These are phyloP conservation scores for Cladophialophora psammophila DNA, from an alignment of 2,329 filamentous ascomycete genomes.

Conservation along the genomic window DNA sequence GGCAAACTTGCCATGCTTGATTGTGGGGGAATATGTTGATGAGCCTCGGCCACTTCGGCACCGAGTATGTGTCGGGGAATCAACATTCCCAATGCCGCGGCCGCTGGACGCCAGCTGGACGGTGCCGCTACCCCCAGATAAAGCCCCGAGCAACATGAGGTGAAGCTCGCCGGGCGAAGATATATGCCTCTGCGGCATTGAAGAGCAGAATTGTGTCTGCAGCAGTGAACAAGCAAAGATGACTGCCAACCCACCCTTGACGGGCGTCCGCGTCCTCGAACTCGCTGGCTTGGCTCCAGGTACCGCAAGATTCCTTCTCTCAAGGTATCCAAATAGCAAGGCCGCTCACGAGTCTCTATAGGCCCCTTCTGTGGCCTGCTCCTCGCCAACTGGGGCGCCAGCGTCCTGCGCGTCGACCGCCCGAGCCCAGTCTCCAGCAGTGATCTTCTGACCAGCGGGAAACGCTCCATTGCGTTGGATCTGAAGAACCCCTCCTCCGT, in stretches of 20 bases:
- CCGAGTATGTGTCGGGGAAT: neutral
- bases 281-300: constrained; percentile 72
- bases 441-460: constrained; percentile 81
- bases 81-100: neutral
- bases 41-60: constrained; percentile 5
- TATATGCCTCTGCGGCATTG: neutral
- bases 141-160: neutral
- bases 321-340: neutral
- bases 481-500: constrained; percentile 76
- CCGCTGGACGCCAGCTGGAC: neutral
- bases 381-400: constrained; percentile 87
- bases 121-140: neutral
- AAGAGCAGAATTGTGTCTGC: neutral
- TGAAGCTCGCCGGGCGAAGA: neutral
- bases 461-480: constrained; percentile 78
- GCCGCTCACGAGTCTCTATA: constrained; percentile 45
- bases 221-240: constrained; percentile 25
- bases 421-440: constrained; percentile 55
- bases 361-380: constrained; percentile 89
- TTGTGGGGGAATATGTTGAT: neutral
- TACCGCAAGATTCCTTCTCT: constrained; percentile 41
- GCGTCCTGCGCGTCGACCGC: constrained; percentile 84
- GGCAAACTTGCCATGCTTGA: neutral
- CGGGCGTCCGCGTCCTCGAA: constrained; percentile 69
- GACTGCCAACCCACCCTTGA: constrained; percentile 53